Evolutionary conservation across 116 monocot genomes (phyloP).

Genomic region (Iris pallida): DNA sequence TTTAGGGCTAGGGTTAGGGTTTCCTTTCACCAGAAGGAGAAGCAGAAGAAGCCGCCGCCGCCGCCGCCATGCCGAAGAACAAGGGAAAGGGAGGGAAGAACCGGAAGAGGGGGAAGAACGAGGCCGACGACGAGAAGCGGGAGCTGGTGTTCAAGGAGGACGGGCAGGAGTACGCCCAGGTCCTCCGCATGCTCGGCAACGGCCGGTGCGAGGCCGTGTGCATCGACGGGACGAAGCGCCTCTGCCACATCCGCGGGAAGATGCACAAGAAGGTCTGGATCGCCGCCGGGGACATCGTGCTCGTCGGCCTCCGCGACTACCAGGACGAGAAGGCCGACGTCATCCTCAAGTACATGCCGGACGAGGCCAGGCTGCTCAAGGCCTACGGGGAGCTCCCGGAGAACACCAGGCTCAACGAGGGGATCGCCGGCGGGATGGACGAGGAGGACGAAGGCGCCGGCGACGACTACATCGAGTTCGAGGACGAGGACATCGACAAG

Average conservation of each 20-base stretch:
- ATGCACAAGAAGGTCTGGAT: constrained; percentile 71
- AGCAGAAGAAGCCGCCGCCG: background rate
- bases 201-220: constrained; percentile 56
- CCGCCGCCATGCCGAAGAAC: constrained; percentile 47
- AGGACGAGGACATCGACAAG: constrained; percentile 70
- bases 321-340: constrained; percentile 70
- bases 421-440: constrained; percentile 38
- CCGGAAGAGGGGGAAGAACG: constrained; percentile 65
- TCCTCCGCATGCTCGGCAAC: constrained; percentile 54
- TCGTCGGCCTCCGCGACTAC: constrained; percentile 59
- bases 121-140: constrained; percentile 59
- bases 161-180: constrained; percentile 44
- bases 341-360: constrained; percentile 63
- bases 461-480: constrained; percentile 57
- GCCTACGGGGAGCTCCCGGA: constrained; percentile 56
- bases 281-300: constrained; percentile 24
- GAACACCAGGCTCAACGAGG: constrained; percentile 51
- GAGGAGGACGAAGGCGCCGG: constrained; percentile 44
- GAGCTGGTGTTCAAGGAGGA: constrained; percentile 36
- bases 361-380: constrained; percentile 52
- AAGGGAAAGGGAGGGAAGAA: constrained; percentile 69
- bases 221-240: constrained; percentile 59
- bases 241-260: constrained; percentile 59
- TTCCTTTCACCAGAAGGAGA: background rate
- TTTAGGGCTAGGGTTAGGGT: constrained; percentile 1